Conservation (phyloP, 2,329 filamentous ascomycete species). For the Diaporthe capsici region DNA sequence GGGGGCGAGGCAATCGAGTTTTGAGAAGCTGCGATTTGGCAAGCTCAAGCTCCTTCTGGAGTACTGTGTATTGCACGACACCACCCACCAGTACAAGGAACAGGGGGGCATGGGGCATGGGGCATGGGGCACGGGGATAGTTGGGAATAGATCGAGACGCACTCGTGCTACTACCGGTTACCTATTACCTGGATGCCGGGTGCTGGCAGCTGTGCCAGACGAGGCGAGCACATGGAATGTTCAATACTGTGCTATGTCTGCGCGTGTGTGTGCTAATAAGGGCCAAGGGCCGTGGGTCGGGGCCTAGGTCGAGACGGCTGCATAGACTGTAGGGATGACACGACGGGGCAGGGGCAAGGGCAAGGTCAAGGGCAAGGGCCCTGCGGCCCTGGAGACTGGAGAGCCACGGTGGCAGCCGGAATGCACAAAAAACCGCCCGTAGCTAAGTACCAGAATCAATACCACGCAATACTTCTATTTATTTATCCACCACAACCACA, state of each 20-base stretch:
- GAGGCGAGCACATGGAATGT: constrained; percentile 8
- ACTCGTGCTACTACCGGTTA: background rate
- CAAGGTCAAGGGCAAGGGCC: background rate
- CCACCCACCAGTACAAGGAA: constrained; percentile 11
- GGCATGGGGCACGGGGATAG: background rate
- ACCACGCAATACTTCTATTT: too few relatives aligned
- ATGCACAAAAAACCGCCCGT: too few relatives aligned
- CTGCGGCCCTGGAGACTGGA: background rate
- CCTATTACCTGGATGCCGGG: constrained; percentile 14
- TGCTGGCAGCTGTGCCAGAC: background rate
- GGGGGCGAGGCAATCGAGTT: constrained; percentile 21
- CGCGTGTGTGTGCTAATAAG: constrained; percentile 17
- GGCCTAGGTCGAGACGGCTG: constrained; percentile 8
- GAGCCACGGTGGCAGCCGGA: too few relatives aligned
- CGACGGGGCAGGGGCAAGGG: background rate
- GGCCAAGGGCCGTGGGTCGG: constrained; percentile 8
- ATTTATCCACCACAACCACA: too few relatives aligned
- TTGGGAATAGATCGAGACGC: constrained; percentile 20
- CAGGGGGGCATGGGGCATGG: constrained; percentile 2
- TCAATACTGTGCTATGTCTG: background rate
- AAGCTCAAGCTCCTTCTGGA: constrained; percentile 16
- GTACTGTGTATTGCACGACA: constrained; percentile 22
- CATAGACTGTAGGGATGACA: constrained; percentile 23
- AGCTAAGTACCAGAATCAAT: too few relatives aligned
- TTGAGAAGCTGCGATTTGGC: constrained; percentile 13